Evolutionary conservation across 2,329 filamentous ascomycete genomes (phyloP), one percentile per base, ranked within the genome.

Genomic region (Colletotrichum sublineola): DNA sequence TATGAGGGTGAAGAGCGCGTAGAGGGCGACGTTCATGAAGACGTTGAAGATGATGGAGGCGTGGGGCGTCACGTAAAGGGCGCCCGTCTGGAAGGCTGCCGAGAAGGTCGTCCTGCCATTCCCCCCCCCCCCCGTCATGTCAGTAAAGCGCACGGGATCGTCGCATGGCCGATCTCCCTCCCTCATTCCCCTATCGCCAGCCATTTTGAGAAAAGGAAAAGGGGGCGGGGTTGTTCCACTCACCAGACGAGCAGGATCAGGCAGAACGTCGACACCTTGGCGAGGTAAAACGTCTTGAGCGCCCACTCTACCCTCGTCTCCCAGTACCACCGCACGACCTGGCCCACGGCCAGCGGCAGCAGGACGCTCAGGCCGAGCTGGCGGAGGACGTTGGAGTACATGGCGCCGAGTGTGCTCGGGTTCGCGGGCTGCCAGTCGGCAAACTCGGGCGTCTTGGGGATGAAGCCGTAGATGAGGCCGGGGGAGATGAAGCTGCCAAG

Each of bases 301-400:
- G 84, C 79, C 76, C 85, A 86, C 1, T 87, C 85, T 60, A 89
- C 91, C 42, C 84, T 80, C 73, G 86, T 86, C 55, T 83, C 82
- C 76, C 82, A 86, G 24, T 80, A 77, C 81, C 83, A 86, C 46
- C 91, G 88, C 4, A 92, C 77, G 0, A 84, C 76, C 77, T 94
- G 92, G 0, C 92, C 92, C 1, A 90, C 82, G 0, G 86, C 81
- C 69, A 94, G 84, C 1, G 92, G 92, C 29, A 93, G 68, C 63
- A 94, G 83, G 1, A 93, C 89, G 24, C 89, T 92, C 12, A 94
- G 81, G 0, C 91, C 91, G 0, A 94, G 83, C 77, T 93, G 91
- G 81, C 89, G 89, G 75, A 93, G 90, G 1, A 94, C 91, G 68
- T 87, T 84, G 15, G 83, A 85, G 78, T 94, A 94, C 83, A 94